phyloP scores from a whole-genome alignment of 1,139 yeast species.

The Debaryomyces coudertii region DNA sequence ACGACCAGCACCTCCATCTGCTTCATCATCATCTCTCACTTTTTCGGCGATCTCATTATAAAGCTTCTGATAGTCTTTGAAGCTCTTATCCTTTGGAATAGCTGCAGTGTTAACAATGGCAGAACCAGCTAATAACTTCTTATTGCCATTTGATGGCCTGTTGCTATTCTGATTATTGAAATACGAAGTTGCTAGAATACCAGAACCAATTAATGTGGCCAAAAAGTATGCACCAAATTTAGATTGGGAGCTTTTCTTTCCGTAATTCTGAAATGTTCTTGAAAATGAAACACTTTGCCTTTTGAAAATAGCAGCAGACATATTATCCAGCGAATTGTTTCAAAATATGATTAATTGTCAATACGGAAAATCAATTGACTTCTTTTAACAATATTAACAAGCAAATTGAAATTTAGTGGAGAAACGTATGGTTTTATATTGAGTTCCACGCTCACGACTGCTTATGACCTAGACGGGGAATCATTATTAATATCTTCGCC shows the following conservation, averaged over 20 bases:
- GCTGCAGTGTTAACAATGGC: conserved; percentile 27
- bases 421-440: background rate
- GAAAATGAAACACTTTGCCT: conserved; percentile 13
- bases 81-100: conserved; percentile 33
- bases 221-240: conserved; percentile 7
- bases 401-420: background rate
- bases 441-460: background rate
- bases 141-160: conserved; percentile 12
- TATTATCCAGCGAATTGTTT: conserved; percentile 7
- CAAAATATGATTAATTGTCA: background rate
- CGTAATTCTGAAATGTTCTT: conserved; percentile 8
- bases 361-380: conserved; percentile 2
- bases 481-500: background rate
- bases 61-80: conserved; percentile 69
- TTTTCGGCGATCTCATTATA: conserved; percentile 80
- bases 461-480: conserved; percentile 6
- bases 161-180: conserved; percentile 15
- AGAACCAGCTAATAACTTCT: conserved; percentile 25
- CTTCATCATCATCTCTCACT: conserved; percentile 75
- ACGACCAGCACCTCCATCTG: conserved; percentile 70
- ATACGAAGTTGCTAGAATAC: conserved; percentile 22
- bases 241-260: background rate
- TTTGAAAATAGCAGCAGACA: conserved; percentile 24
- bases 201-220: conserved; percentile 29
- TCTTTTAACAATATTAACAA: background rate